phyloP scores from a whole-genome alignment of 2,329 filamentous ascomycete species.

The Clarireedia hainanense region DNA sequence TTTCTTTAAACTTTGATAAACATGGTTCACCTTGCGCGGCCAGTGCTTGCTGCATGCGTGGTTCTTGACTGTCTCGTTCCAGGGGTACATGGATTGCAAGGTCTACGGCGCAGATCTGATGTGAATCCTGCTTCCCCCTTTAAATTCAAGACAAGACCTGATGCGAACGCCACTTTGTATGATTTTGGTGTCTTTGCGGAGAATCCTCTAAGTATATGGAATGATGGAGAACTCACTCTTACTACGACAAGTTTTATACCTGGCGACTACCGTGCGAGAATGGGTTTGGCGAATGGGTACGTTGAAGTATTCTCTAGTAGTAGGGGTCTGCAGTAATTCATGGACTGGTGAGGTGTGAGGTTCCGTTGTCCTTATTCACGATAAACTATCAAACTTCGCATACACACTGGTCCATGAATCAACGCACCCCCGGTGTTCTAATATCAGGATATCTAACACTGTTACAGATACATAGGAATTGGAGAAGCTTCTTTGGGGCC shows the following conservation, averaged over 20 bases:
- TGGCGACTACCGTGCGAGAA: conserved; percentile 12
- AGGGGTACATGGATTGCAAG: no score
- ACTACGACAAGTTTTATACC: conserved; percentile 7
- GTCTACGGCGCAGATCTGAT: neutral
- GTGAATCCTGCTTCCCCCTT: conserved; percentile 9
- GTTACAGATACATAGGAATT: conserved; percentile 11
- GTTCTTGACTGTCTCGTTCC: neutral
- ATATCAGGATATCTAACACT: neutral
- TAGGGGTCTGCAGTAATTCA: neutral
- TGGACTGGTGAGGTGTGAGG: neutral
- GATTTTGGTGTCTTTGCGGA: conserved; percentile 6
- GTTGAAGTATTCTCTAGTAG: neutral
- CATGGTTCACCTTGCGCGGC: no score
- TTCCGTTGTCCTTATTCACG: neutral
- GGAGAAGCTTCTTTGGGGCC: conserved; percentile 11
- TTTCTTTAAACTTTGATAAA: no score
- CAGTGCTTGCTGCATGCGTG: no score
- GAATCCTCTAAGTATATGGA: neutral
- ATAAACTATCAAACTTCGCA: no score
- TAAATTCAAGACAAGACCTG: conserved; percentile 9
- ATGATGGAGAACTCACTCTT: conserved; percentile 4
- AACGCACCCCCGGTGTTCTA: no score
- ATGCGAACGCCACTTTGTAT: neutral
- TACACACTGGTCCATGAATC: no score
- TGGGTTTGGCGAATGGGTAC: conserved; percentile 15